Evolutionary conservation across 1,284 basidiomycete genomes (phyloP), one percentile per base, ranked within the genome.

Genomic region (Rhodotorula mucilaginosa): DNA sequence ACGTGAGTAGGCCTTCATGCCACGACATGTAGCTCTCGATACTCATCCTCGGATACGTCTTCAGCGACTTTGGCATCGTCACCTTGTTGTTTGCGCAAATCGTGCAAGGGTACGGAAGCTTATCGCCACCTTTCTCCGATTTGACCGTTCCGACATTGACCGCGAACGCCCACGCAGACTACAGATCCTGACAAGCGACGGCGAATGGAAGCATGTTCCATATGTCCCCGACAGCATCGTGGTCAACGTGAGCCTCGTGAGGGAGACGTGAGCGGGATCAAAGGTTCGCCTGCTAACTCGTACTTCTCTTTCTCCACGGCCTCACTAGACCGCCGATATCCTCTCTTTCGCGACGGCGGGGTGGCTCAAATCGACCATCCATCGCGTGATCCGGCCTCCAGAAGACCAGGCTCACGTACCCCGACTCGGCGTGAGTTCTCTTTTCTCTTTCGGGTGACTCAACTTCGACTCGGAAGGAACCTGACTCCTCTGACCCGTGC

Each of bases 351-450:
- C 70, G 19, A 67, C 68, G 1, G 65, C 26, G 34, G 69, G 69
- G 19, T 73, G 16, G 16, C 26, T 69, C 64, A 70, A 73, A 60
- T 77, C 74, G 58, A 81, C 80, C 16, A 81, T 81, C 52, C 81
- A 81, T 74, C 76, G 80, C 15, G 81, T 81, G 3, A 75, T 81
- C 5, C 78, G 78, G 0, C 81, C 81, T 0, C 81, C 81, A 2
- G 72, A 76, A 47, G 81, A 81, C 63, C 81, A 81, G 59, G 74
- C 76, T 1, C 76, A 79, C 59, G 79, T 80, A 48, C 73, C 72
- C 6, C 74, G 81, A 3, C 66, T 80, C 3, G 81, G 81, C 51
- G 39, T 44, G 39, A 44, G 39, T 44, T 44, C 2, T 44, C 34
- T 34, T 8, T 34, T 8, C 12, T 44, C 12, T 44, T 44, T 12